Conservation (phyloP, 768 basidiomycete genomes). For the Rubroboletus satanas region DNA sequence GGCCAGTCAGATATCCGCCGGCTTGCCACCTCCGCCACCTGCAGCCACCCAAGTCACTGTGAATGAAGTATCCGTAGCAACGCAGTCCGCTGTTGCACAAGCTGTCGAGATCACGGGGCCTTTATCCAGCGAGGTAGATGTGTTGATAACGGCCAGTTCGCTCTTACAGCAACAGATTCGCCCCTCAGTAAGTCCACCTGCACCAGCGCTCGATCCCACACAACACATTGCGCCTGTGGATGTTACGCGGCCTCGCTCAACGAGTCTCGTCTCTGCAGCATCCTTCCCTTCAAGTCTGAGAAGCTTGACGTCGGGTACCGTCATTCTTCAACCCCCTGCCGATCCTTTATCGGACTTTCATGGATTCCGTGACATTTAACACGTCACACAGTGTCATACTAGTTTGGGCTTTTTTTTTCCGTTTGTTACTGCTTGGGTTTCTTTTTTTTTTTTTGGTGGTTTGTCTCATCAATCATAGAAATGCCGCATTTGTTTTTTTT, state of each 20-base stretch:
- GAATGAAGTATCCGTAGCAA: conserved; percentile 54
- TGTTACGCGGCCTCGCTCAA: conserved; percentile 34
- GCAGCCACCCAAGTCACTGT: conserved; percentile 46
- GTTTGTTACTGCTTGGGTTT: conserved; percentile 23
- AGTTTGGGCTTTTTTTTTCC: conserved; percentile 26
- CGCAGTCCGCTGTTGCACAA: conserved; percentile 77
- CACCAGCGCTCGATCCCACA: conserved; percentile 24
- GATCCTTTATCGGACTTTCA: conserved; percentile 27
- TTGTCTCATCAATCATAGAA: conserved; percentile 32
- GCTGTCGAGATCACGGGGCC: conserved; percentile 76
- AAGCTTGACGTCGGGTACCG: conserved; percentile 12
- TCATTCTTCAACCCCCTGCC: conserved; percentile 23
- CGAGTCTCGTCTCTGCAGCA: conserved; percentile 26
- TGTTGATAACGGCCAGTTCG: conserved; percentile 65
- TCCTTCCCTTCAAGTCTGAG: conserved; percentile 25
- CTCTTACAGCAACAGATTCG: conserved; percentile 46
- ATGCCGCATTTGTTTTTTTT: conserved; percentile 14
- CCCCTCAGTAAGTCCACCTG: conserved; percentile 25
- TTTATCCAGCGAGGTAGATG: conserved; percentile 73
- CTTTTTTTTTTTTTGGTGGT: conserved; percentile 19
- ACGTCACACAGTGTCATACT: conserved; percentile 21
- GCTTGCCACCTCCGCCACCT: conserved; percentile 32
- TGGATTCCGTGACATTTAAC: conserved; percentile 17
- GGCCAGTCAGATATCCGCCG: conserved; percentile 38
- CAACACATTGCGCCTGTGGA: conserved; percentile 28